Evolutionary conservation across 2,329 filamentous ascomycete species (phyloP).

Genomic region (Colletotrichum caudatum): DNA sequence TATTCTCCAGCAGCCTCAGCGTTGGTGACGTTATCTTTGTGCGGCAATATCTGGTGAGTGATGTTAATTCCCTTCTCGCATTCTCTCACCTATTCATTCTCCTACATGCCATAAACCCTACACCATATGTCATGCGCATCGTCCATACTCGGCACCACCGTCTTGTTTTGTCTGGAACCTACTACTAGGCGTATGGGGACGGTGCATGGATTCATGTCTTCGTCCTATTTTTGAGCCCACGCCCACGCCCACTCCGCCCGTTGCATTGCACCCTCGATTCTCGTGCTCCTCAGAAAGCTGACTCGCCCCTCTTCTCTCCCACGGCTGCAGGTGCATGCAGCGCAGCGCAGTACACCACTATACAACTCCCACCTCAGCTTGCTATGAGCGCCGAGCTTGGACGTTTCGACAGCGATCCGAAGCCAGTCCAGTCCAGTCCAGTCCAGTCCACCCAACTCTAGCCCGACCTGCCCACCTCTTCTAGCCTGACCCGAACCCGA

Average conservation of each 20-base stretch:
- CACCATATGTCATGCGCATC: slow-evolving; percentile 17
- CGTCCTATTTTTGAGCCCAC: slow-evolving; percentile 31
- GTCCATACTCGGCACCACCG: slow-evolving; percentile 21
- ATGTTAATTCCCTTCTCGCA: not conserved
- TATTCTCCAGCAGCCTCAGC: slow-evolving; percentile 15
- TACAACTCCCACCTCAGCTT: slow-evolving; percentile 2
- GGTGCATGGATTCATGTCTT: slow-evolving; percentile 30
- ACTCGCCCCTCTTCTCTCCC: slow-evolving; percentile 39
- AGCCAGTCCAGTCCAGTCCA: not conserved
- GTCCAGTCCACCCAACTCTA: slow-evolving; percentile 28
- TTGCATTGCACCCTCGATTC: not conserved
- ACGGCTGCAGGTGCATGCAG: slow-evolving; percentile 39
- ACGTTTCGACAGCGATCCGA: slow-evolving; percentile 38
- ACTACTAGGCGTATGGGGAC: slow-evolving; percentile 1
- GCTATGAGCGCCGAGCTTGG: slow-evolving; percentile 15
- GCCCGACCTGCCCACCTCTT: slow-evolving; percentile 21
- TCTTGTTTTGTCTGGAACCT: slow-evolving; percentile 25
- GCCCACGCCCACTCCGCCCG: not conserved
- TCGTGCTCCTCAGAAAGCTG: slow-evolving; percentile 22
- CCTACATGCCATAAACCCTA: not conserved
- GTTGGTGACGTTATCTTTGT: slow-evolving; percentile 36
- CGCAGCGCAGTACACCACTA: not conserved
- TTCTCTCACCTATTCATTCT: not conserved
- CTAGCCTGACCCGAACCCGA: slow-evolving; percentile 32
- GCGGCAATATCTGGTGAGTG: slow-evolving; percentile 18